Conservation (phyloP, 108 stramenopile genomes). For the Conticribra weissflogii region DNA sequence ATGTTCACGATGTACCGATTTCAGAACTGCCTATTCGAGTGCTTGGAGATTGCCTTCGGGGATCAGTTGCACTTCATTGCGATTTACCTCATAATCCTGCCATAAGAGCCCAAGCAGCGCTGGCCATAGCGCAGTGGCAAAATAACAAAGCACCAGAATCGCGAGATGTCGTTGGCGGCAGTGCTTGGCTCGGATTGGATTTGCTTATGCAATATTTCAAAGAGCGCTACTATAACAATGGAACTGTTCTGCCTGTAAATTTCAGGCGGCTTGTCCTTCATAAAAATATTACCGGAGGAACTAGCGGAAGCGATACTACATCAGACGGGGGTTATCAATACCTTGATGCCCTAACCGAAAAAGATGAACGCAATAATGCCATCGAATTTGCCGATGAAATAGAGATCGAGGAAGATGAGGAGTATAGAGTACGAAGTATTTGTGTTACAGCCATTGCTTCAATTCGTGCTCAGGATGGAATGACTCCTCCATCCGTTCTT, state of each 20-base stretch:
- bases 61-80: conserved; percentile 80
- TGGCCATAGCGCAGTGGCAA: conserved; percentile 90
- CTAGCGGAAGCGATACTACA: conserved; percentile 43
- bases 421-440: conserved; percentile 79
- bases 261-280: conserved; percentile 75
- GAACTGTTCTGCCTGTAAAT: conserved; percentile 70
- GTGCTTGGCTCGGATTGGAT: conserved; percentile 79
- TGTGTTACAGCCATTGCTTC: conserved; percentile 81
- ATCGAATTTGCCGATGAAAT: conserved; percentile 80
- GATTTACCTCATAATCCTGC: conserved; percentile 85
- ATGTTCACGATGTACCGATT: conserved; percentile 78
- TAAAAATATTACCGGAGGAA: conserved; percentile 67
- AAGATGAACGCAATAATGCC: conserved; percentile 60
- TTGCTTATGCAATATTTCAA: conserved; percentile 84
- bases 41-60: conserved; percentile 83
- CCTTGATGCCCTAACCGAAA: conserved; percentile 68
- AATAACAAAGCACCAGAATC: conserved; percentile 85
- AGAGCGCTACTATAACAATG: conserved; percentile 76
- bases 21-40: conserved; percentile 84
- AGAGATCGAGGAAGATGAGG: conserved; percentile 89
- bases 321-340: conserved; percentile 73
- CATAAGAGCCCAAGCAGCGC: conserved; percentile 78
- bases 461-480: conserved; percentile 82
- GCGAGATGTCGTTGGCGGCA: conserved; percentile 61
- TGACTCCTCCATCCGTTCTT: conserved; percentile 71